Conservation (phyloP, 352 stramenopile species). For the Pythium coloratum region DNA sequence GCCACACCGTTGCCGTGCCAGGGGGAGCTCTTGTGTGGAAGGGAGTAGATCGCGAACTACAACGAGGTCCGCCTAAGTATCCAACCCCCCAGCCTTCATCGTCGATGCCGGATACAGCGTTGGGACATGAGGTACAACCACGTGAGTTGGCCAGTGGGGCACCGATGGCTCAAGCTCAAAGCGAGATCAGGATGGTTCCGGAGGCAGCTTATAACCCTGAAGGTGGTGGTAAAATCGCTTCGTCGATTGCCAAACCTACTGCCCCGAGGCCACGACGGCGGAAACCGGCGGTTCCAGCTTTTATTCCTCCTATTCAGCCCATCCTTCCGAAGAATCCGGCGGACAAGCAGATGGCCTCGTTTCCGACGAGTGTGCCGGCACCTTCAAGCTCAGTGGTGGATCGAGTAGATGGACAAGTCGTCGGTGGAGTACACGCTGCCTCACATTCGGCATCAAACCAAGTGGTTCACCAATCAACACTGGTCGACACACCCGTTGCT, state of each 20-base stretch:
- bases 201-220: not conserved
- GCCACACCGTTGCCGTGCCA: not conserved
- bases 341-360: not conserved
- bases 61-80: not conserved
- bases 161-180: not conserved
- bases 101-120: not conserved
- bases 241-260: not conserved
- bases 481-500: slow-evolving; percentile 1
- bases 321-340: not conserved
- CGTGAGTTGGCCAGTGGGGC: not conserved
- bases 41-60: not conserved
- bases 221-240: not conserved
- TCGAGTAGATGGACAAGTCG: not conserved
- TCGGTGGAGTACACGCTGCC: not conserved
- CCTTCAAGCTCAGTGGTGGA: not conserved
- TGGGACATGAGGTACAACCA: not conserved
- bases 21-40: not conserved
- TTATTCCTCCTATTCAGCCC: not conserved
- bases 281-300: not conserved
- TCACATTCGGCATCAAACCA: not conserved
- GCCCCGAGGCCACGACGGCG: not conserved
- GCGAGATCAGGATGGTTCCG: not conserved
- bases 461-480: not conserved
- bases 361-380: not conserved
- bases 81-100: not conserved